Base-by-base conservation (phyloP, 805 yeast species). In the Candida manassasensis region DNA sequence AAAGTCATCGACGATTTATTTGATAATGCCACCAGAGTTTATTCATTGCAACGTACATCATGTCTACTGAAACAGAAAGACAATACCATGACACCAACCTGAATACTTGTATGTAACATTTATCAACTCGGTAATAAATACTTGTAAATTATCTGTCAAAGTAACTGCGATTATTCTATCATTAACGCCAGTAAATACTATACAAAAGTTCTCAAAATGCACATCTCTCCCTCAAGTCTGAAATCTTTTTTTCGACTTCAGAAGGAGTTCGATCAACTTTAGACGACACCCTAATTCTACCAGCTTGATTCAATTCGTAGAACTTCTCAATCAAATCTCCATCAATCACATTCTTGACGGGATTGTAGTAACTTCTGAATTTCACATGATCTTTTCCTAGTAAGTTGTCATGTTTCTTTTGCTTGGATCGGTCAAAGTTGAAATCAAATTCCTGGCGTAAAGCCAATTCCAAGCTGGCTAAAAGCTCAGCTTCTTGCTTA, bases 271-370 rank as follows among this genome's bases (percentile, higher is more conserved):
- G 58, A 21, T 75, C 77, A 49, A 77, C 49, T 29, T 57, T 57
- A 10, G 57, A 48, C 6, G 69, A 67, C 19, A 73, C 58, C 13
- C 50, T 55, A 14, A 62, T 45, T 38, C 71, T 66, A 3, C 55
- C 50, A 1, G 60, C 46, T 1, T 55, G 52, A 10, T 50, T 48
- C 14, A 75, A 52, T 7, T 54, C 49, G 32, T 50, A 57, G 48
- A 65, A 84, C 27, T 58, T 53, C 48, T 87, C 96, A 32, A 90
- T 65, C 11, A 85, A 63, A 52, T 93, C 97, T 7, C 98, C 98
- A 59, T 93, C 97, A 27, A 93, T 70, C 2, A 84, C 79, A 33
- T 77, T 72, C 43, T 79, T 81, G 2, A 71, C 74, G 0, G 97
- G 96, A n/a, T 76, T 78, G 53, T 86, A 87, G 50, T 81, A 83